Conservation (phyloP, 2,329 filamentous ascomycete genomes). For the Lachnellula arida region DNA sequence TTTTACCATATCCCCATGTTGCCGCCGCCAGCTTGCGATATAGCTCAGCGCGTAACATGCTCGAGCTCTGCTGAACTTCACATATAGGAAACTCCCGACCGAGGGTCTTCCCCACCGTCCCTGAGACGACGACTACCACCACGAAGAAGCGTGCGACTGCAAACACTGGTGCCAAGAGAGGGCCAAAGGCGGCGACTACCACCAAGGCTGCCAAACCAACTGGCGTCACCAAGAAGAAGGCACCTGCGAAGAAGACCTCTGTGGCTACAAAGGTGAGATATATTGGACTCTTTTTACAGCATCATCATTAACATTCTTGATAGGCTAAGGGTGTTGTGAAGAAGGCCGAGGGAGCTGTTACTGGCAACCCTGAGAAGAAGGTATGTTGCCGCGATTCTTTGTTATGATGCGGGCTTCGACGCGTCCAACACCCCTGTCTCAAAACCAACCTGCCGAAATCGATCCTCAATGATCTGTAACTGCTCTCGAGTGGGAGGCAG, state of each 20-base stretch:
- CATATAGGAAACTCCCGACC: constrained; percentile 27
- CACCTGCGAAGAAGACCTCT: constrained; percentile 30
- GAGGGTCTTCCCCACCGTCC: constrained; percentile 26
- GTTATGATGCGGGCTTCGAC: constrained; percentile 20
- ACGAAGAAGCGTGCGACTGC: constrained; percentile 28
- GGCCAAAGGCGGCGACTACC: constrained; percentile 30
- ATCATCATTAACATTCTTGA: constrained; percentile 13
- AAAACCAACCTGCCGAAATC: constrained; percentile 11
- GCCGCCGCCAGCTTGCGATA: constrained; percentile 11
- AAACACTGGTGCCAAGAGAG: constrained; percentile 28
- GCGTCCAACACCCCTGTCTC: constrained; percentile 22
- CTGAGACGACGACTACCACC: constrained; percentile 22
- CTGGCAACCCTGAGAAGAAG: constrained; percentile 36
- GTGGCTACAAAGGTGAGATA: constrained; percentile 27
- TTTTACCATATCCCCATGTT: constrained; percentile 9
- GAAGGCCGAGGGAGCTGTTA: constrained; percentile 30
- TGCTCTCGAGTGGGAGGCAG: constrained; percentile 6
- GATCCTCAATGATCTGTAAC: constrained; percentile 4
- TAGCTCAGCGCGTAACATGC: constrained; percentile 22
- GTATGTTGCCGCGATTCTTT: constrained; percentile 21
- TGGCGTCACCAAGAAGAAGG: constrained; percentile 30
- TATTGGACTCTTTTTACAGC: background rate
- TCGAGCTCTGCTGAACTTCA: constrained; percentile 22
- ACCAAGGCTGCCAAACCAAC: constrained; percentile 30
- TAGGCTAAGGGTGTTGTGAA: constrained; percentile 31